Conservation (phyloP, 1,139 yeast species). For the Blastobotrys capitulatus region DNA sequence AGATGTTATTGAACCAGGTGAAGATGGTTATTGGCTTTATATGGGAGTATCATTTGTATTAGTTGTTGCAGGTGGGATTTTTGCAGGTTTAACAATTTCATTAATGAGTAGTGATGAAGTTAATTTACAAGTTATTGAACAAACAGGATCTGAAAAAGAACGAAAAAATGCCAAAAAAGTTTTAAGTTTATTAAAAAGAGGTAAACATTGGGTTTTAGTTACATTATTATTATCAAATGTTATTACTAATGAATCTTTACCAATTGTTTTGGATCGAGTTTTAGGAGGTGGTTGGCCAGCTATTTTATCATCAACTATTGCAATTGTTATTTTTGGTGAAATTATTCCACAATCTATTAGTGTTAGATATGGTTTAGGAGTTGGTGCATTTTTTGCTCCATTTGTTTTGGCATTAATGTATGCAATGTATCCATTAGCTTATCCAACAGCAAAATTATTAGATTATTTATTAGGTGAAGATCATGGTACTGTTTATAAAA, state of each 20-base stretch:
- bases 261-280: constrained; percentile 86
- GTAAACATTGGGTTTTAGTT: constrained; percentile 97
- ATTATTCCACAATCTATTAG: constrained; percentile 92
- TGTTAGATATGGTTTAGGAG: constrained; percentile 86
- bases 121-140: constrained; percentile 45
- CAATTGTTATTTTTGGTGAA: constrained; percentile 93
- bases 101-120: constrained; percentile 98
- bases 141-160: constrained; percentile 51
- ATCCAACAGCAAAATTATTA: constrained; percentile 77
- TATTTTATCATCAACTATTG: constrained; percentile 83
- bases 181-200: constrained; percentile 62
- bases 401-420: constrained; percentile 84
- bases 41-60: constrained; percentile 56
- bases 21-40: constrained; percentile 45
- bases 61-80: constrained; percentile 88
- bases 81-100: constrained; percentile 92
- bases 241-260: constrained; percentile 91
- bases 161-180: constrained; percentile 70
- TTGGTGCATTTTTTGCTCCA: constrained; percentile 88
- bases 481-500: constrained; percentile 91
- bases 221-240: constrained; percentile 77
- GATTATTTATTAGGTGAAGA: constrained; percentile 88
- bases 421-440: constrained; percentile 84
- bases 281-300: constrained; percentile 99
- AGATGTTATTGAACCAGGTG: neutral